phyloP scores from a whole-genome alignment of 371 early-diverging fungal genomes.

The Dichotomocladium elegans region DNA sequence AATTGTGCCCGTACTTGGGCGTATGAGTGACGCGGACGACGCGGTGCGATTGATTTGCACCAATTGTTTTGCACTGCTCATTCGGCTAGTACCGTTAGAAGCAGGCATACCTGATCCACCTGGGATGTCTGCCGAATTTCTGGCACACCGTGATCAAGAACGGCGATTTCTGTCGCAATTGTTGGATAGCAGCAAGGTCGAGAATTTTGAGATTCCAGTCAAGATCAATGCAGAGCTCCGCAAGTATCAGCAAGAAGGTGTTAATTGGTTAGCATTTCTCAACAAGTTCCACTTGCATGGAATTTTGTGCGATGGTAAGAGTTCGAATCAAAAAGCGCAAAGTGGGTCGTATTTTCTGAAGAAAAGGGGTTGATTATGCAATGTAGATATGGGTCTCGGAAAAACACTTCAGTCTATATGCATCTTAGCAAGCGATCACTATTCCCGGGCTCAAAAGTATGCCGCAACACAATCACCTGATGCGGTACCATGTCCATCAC shows the following conservation, averaged over 20 bases:
- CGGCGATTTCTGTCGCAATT: constrained; percentile 90
- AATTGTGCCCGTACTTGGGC: constrained; percentile 93
- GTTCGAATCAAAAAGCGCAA: background rate
- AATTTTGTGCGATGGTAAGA: constrained; percentile 93
- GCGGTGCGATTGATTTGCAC: constrained; percentile 85
- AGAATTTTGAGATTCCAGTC: constrained; percentile 84
- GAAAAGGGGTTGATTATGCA: background rate
- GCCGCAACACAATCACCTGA: constrained; percentile 64
- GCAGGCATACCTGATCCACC: constrained; percentile 88
- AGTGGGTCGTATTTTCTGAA: too few species aligned
- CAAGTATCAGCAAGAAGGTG: constrained; percentile 96
- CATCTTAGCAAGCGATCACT: constrained; percentile 89
- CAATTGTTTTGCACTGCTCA: constrained; percentile 90
- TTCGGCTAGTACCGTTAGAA: constrained; percentile 92
- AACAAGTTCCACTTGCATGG: constrained; percentile 95
- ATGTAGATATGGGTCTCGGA: constrained; percentile 94
- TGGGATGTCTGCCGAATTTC: constrained; percentile 77
- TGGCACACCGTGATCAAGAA: constrained; percentile 80
- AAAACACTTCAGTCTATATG: constrained; percentile 98
- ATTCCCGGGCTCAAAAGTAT: constrained; percentile 58
- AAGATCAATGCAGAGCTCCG: constrained; percentile 90
- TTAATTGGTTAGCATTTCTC: constrained; percentile 98
- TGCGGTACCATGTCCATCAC: constrained; percentile 67
- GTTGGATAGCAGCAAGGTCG: constrained; percentile 83
- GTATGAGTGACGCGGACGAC: constrained; percentile 96